phyloP scores from a whole-genome alignment of 768 basidiomycete genomes.

The Collybiopsis luxurians region DNA sequence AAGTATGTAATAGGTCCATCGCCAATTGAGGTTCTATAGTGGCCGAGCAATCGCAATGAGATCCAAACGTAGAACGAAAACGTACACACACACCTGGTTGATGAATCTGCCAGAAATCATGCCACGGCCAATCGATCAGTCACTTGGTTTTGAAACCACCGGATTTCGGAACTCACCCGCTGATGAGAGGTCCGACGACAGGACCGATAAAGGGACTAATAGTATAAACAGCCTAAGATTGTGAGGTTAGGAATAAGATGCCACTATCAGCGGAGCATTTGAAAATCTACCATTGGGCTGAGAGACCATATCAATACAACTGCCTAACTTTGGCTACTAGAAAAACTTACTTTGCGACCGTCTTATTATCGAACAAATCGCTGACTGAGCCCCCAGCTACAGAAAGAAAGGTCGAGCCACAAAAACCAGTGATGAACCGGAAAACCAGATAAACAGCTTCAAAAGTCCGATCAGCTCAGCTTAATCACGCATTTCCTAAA shows the following conservation, averaged over 20 bases:
- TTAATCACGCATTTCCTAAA: not conserved
- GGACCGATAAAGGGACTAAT: slow-evolving; percentile 52
- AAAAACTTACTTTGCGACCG: slow-evolving; percentile 55
- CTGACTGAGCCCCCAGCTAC: slow-evolving; percentile 56
- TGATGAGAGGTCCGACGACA: slow-evolving; percentile 53
- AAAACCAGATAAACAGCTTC: slow-evolving; percentile 59
- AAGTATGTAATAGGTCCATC: slow-evolving; percentile 76
- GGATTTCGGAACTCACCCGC: slow-evolving; percentile 41
- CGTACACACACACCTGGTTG: slow-evolving; percentile 46
- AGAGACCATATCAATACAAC: not conserved
- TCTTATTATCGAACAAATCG: slow-evolving; percentile 53
- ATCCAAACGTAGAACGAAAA: not conserved
- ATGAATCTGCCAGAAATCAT: slow-evolving; percentile 49
- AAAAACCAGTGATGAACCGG: slow-evolving; percentile 52
- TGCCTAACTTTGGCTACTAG: not conserved
- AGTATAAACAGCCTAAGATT: slow-evolving; percentile 45
- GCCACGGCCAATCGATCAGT: not conserved
- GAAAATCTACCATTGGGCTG: slow-evolving; percentile 6
- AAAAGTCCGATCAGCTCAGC: not conserved
- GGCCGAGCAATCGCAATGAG: not conserved
- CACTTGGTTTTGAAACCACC: slow-evolving; percentile 10
- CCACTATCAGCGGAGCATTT: not conserved
- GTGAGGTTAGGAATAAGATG: slow-evolving; percentile 36
- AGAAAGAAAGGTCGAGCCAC: slow-evolving; percentile 54
- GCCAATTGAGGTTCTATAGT: slow-evolving; percentile 53